Evolutionary conservation across 352 stramenopile species (phyloP), one percentile per base, ranked within the genome.

Genomic region (Phytophthora rubi): DNA sequence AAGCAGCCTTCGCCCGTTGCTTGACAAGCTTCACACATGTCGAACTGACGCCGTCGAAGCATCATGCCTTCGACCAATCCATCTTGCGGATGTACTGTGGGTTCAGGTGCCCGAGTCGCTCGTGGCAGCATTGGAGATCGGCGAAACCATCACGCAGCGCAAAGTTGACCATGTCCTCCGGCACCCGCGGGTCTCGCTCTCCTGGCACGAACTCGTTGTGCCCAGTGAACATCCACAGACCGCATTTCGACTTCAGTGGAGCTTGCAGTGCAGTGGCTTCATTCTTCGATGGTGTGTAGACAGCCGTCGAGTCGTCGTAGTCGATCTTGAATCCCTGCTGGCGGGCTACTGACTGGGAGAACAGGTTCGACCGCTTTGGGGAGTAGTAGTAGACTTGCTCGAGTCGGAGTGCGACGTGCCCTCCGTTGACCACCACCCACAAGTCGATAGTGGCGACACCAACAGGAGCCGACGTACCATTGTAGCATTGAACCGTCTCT

Each of bases 41-140:
- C 33, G 10, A 39, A 39, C 33, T 39, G 6, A 1, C 33, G 33
- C 1, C 10, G 6, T 1, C 33, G 33, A 13, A 39, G 2, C 33
- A 39, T 39, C 33, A 39, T 39, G 1, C 33, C 33, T 12, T 39
- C 33, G 33, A 39, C 10, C 33, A 39, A 39, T 13, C 33, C 33
- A 39, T 39, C 10, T 39, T 8, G 7, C 10, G 6, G 7, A 39
- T 39, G 10, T 13, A 39, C 33, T 21, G 18, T 39, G 33, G 33
- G 33, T 13, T 12, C 18, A 59, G 49, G 26, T 64, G 47, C 5
- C 58, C 59, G 0, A 65, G 49, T 32, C 49, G n/a, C 35, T 65
- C 49, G 23, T 59, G 35, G 35, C 48, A 65, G 15, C 59, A 44
- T 35, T 65, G 59, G 13, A 59, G 48, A 23, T 59, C 48, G 18